Evolutionary conservation across 2,329 filamentous ascomycete genomes (phyloP).

Genomic region (Aspergillus fijiensis): DNA sequence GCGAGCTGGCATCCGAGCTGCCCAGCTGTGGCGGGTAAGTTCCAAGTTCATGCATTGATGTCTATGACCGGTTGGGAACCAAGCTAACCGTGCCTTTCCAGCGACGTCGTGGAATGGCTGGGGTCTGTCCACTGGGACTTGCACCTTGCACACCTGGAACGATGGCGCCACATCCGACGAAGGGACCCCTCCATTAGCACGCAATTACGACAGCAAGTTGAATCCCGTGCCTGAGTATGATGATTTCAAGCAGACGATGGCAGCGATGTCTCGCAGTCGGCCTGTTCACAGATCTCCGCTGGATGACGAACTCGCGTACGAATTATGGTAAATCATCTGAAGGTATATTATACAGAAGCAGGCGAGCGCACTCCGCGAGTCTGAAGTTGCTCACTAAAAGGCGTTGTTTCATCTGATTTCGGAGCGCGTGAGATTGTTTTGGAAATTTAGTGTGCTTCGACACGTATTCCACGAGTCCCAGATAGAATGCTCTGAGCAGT

Average conservation of each 20-base stretch:
- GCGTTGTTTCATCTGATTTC: background rate
- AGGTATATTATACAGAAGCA: background rate
- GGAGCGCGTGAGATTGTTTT: background rate
- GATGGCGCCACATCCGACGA: slow-evolving; percentile 65
- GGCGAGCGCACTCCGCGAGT: background rate
- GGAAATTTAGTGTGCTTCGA: background rate
- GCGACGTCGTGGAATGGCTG: slow-evolving; percentile 82
- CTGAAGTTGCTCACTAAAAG: background rate
- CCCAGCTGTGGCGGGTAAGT: slow-evolving; percentile 69
- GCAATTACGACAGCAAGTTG: slow-evolving; percentile 62
- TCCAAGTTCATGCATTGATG: slow-evolving; percentile 34
- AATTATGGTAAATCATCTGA: slow-evolving; percentile 3
- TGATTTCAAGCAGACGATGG: slow-evolving; percentile 24
- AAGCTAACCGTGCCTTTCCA: slow-evolving; percentile 31
- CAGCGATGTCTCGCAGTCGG: slow-evolving; percentile 14
- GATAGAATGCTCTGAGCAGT: background rate
- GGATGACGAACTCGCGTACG: slow-evolving; percentile 9
- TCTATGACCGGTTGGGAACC: background rate
- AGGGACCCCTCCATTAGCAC: slow-evolving; percentile 58
- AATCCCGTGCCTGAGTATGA: slow-evolving; percentile 49
- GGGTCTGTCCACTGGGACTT: slow-evolving; percentile 70
- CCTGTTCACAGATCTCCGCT: slow-evolving; percentile 13
- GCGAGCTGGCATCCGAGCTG: slow-evolving; percentile 87
- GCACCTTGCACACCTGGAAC: slow-evolving; percentile 75
- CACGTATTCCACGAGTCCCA: background rate